Base-by-base conservation (phyloP, 345 rosid species). In the Euphorbia pulcherrima region DNA sequence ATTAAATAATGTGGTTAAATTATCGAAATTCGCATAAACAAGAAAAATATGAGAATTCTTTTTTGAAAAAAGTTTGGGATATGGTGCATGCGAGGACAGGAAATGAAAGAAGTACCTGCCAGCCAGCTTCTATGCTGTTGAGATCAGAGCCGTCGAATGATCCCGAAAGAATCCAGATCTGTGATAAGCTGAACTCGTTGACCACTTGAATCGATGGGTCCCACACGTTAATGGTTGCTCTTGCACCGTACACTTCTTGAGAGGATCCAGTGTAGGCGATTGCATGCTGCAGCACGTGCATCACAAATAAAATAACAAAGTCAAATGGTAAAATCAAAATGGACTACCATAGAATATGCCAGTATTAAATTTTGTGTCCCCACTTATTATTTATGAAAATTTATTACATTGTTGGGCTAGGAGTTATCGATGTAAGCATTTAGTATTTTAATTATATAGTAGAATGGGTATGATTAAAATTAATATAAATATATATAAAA, bases 91-190 rank as follows among this genome's bases (percentile, higher is more conserved):
- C 59, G 40, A 55, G 64, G 57, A 74, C 64, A 59, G 80, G 77
- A 70, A 59, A 57, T 73, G 77, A 80, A 75, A 70, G 79, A 60
- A 71, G 80, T 67, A 76, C 80, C 80, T 76, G 80, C 80, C 80
- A 76, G 37, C 80, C 80, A 62, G 80, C 76, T 76, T 76, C 80
- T 60, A 76, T 76, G 70, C 80, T 76, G 69, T 76, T 76, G 76
- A 76, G 80, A 76, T 76, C 80, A 6, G 80, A 62, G 52, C 80
- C 80, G 76, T 76, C 73, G 65, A 76, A 76, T n/a, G 80, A 76
- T 27, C 80, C 80, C 10, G 80, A 76, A 6, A 76, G 80, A 2
- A 76, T 13, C 80, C 80, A 76, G 67, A 76, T 72, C 76, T 76
- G 80, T 5, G 80, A 76, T 16, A 76, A 65, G 62, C 80, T 76